Conservation (phyloP, 2,329 filamentous ascomycete genomes). For the Fusarium abutilonis region DNA sequence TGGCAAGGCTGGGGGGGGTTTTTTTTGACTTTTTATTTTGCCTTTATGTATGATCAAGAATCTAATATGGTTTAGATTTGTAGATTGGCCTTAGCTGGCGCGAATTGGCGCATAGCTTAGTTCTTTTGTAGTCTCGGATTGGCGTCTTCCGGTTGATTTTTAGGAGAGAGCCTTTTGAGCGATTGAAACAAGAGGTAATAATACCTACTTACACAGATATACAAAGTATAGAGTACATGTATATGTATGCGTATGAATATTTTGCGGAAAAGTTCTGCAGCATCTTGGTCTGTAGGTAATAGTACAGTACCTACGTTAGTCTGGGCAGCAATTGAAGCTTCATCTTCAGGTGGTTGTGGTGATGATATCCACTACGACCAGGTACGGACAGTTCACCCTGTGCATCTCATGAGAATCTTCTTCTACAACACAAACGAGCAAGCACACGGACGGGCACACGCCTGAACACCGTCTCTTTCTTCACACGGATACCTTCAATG, state of each 20-base stretch:
- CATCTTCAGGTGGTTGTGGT: conserved; percentile 39
- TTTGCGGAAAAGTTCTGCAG: conserved; percentile 14
- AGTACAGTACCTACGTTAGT: background rate
- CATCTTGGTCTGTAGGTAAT: background rate
- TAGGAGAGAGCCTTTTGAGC: background rate
- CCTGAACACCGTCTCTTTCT: conserved; percentile 16
- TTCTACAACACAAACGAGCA: conserved; percentile 4
- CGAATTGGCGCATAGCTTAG: conserved; percentile 35
- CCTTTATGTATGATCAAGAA: conserved; percentile 4
- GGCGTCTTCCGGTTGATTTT: conserved; percentile 10
- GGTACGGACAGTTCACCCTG: background rate
- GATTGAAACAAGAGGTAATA: background rate
- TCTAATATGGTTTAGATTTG: conserved; percentile 15
- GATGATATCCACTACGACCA: conserved; percentile 19
- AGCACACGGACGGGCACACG: conserved; percentile 20
- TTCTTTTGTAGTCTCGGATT: conserved; percentile 6
- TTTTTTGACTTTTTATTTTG: conserved; percentile 1
- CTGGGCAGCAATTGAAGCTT: conserved; percentile 13
- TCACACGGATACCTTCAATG: no score
- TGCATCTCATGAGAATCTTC: background rate
- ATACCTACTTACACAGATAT: no score
- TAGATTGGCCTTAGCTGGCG: conserved; percentile 13
- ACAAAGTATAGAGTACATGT: background rate
- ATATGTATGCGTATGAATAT: background rate
- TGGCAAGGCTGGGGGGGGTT: conserved; percentile 10